These are phyloP conservation scores for Calophaca sinica DNA, from an alignment of 306 rosid species.

Conservation along the genomic window DNA sequence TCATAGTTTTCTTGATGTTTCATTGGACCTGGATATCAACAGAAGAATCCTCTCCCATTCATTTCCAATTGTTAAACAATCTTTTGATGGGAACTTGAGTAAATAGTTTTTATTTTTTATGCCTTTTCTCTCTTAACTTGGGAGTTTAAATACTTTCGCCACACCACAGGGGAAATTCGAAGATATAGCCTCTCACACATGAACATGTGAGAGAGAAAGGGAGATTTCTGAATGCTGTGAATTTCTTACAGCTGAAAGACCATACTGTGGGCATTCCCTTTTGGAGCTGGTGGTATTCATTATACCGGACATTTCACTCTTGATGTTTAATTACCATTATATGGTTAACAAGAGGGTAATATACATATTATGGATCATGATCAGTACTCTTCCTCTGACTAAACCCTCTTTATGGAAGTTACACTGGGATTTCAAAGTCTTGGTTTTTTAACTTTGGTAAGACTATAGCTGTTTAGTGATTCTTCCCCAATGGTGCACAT, in stretches of 20 bases:
- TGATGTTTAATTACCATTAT: conserved; percentile 11
- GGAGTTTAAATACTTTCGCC: conserved; percentile 13
- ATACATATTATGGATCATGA: conserved; percentile 6
- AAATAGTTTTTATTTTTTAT: neutral
- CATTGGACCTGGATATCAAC: neutral
- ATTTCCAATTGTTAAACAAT: neutral
- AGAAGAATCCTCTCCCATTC: neutral
- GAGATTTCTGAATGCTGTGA: conserved; percentile 26
- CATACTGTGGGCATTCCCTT: neutral
- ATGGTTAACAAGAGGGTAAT: conserved; percentile 1
- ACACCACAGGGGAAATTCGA: neutral
- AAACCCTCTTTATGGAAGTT: conserved; percentile 7
- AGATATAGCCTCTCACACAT: neutral
- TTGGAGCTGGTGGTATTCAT: neutral
- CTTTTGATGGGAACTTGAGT: conserved; percentile 29
- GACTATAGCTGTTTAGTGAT: conserved; percentile 3
- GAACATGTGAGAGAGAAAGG: neutral
- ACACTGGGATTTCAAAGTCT: conserved; percentile 4
- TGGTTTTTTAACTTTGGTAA: neutral
- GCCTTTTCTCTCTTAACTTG: neutral
- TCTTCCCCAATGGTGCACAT: conserved; percentile 22
- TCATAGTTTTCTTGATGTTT: neutral
- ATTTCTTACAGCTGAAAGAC: neutral
- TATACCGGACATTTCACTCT: neutral
- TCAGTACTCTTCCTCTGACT: neutral